These are phyloP conservation scores for Hypomontagnella submonticulosa DNA, from an alignment of 495 filamentous ascomycete species.

Conservation along the genomic window DNA sequence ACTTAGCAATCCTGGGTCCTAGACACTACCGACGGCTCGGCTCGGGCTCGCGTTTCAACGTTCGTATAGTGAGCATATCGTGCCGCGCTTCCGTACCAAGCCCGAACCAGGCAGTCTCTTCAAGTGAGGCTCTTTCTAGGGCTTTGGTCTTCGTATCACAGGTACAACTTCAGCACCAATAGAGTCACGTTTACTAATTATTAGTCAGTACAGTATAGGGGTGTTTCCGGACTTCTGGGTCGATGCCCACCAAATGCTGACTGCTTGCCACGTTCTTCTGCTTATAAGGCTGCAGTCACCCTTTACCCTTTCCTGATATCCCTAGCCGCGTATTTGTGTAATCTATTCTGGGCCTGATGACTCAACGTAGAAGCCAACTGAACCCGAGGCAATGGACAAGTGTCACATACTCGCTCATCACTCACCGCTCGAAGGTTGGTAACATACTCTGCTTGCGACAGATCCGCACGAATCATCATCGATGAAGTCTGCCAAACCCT, in stretches of 20 bases:
- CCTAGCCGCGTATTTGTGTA: conserved; percentile 15
- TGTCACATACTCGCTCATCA: conserved; percentile 26
- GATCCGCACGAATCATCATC: conserved; percentile 32
- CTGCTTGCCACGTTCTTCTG: conserved; percentile 1
- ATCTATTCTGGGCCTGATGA: conserved; percentile 36
- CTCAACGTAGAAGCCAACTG: conserved; percentile 11
- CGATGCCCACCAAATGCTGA: conserved; percentile 14
- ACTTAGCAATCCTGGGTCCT: no score
- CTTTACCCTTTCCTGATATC: not conserved
- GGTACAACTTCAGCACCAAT: not conserved
- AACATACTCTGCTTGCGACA: conserved; percentile 17
- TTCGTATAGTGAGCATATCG: no score
- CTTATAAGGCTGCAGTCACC: not conserved
- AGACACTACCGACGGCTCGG: no score
- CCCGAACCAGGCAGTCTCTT: no score
- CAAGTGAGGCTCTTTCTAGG: no score
- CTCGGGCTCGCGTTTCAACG: no score
- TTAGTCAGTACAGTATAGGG: conserved; percentile 1
- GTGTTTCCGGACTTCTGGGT: not conserved
- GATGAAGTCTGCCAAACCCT: not conserved
- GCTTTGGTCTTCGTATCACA: not conserved
- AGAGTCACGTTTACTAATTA: not conserved
- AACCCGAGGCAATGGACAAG: conserved; percentile 25
- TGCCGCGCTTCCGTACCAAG: no score
- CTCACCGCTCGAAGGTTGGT: conserved; percentile 33